These are phyloP conservation scores for Colletotrichum falcatum DNA, from an alignment of 2,329 filamentous ascomycete genomes.

Conservation along the genomic window DNA sequence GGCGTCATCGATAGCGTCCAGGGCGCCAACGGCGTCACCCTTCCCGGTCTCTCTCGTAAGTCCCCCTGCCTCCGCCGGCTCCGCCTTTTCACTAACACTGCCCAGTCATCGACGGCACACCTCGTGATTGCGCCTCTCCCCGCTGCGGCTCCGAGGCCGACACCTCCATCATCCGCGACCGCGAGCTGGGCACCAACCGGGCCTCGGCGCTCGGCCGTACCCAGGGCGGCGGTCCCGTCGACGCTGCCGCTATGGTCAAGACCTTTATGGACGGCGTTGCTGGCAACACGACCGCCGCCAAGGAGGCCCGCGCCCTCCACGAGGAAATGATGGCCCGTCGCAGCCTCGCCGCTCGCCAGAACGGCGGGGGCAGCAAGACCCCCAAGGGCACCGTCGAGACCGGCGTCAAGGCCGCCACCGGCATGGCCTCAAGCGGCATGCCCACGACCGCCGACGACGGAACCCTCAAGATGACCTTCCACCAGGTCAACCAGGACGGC, in stretches of 20 bases:
- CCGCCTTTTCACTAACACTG: constrained; percentile 5
- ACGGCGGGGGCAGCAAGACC: constrained; percentile 39
- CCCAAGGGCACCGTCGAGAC: constrained; percentile 56
- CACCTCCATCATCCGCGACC: constrained; percentile 74
- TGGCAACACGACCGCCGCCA: constrained; percentile 54
- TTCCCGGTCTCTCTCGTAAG: constrained; percentile 64
- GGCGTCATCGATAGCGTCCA: constrained; percentile 67
- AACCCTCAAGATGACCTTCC: constrained; percentile 72
- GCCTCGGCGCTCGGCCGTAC: constrained; percentile 73
- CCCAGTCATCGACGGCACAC: constrained; percentile 72
- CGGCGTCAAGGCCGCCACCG: constrained; percentile 65
- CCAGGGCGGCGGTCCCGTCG: constrained; percentile 67
- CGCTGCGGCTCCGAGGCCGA: constrained; percentile 73
- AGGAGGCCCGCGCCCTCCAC: constrained; percentile 53
- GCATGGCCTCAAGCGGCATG: constrained; percentile 72
- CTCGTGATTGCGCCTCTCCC: constrained; percentile 73
- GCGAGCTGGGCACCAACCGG: constrained; percentile 65
- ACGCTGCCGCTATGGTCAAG: constrained; percentile 66
- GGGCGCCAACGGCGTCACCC: constrained; percentile 71
- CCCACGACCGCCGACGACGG: constrained; percentile 76
- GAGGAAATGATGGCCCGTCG: constrained; percentile 55
- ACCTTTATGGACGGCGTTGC: constrained; percentile 66
- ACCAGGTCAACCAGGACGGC: constrained; percentile 79
- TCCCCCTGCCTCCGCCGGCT: background rate
- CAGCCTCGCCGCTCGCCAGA: constrained; percentile 35